These are phyloP conservation scores for Lobosporangium transversale DNA, from an alignment of 192 early-diverging fungal species.

Conservation along the genomic window DNA sequence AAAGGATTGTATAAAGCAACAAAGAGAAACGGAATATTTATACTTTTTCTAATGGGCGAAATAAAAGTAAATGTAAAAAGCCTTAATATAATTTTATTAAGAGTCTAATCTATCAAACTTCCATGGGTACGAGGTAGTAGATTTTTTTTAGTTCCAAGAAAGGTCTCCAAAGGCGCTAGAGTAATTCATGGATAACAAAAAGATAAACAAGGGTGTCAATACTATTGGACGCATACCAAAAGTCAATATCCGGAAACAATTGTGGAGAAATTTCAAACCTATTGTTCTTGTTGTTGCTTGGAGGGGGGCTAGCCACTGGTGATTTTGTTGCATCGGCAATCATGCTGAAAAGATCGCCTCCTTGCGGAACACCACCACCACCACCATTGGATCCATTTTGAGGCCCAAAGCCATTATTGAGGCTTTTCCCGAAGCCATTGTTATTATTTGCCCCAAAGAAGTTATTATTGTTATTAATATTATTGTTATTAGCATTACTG, in stretches of 20 bases:
- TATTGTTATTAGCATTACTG: slow-evolving; percentile 18
- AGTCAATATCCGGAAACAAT: too few species aligned
- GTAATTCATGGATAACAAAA: neutral
- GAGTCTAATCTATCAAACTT: too few species aligned
- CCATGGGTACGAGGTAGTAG: too few species aligned
- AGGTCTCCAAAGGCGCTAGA: slow-evolving; percentile 45
- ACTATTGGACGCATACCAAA: neutral
- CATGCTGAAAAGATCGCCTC: slow-evolving; percentile 44
- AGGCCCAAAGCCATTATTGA: slow-evolving; percentile 14
- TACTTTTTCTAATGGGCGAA: too few species aligned
- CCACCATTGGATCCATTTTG: neutral
- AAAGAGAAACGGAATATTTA: neutral
- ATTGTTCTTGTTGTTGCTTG: slow-evolving; percentile 36
- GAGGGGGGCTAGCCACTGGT: slow-evolving; percentile 18
- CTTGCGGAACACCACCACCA: slow-evolving; percentile 27
- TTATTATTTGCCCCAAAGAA: slow-evolving; percentile 4
- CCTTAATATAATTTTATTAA: too few species aligned
- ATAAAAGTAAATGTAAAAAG: too few species aligned
- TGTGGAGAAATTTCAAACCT: slow-evolving; percentile 8
- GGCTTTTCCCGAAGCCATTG: slow-evolving; percentile 2
- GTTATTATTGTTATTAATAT: neutral
- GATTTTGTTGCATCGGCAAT: slow-evolving; percentile 26
- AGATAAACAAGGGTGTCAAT: neutral
- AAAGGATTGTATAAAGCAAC: neutral
- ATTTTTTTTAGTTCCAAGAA: slow-evolving; percentile 31